Conservation (phyloP, 805 yeast species). For the Candida chauliodis region DNA sequence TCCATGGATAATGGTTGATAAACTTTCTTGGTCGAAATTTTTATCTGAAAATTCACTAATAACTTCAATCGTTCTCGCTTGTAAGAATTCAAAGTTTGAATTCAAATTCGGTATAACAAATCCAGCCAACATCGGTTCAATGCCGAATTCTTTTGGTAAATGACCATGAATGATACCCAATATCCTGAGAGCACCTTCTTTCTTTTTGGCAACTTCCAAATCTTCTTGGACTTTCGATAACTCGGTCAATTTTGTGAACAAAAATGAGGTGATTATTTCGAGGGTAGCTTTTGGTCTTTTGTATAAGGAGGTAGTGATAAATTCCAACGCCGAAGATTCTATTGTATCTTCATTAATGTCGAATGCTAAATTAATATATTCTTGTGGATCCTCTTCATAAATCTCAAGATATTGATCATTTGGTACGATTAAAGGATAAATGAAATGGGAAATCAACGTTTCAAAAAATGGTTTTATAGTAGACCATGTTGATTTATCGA, state of each 20-base stretch:
- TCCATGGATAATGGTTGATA: constrained; percentile 29
- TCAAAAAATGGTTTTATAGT: constrained; percentile 63
- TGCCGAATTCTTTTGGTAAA: constrained; percentile 58
- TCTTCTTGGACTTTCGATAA: constrained; percentile 31
- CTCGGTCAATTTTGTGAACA: constrained; percentile 36
- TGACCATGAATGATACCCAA: constrained; percentile 69
- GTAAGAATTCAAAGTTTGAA: constrained; percentile 61
- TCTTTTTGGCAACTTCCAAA: constrained; percentile 52
- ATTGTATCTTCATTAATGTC: constrained; percentile 62
- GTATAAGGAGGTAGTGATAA: constrained; percentile 67
- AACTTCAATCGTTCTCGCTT: constrained; percentile 71
- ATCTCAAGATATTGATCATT: constrained; percentile 62
- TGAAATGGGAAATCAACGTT: constrained; percentile 62
- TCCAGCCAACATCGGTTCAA: constrained; percentile 63
- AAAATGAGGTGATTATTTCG: constrained; percentile 58
- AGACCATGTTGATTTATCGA: constrained; percentile 56
- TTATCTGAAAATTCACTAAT: constrained; percentile 63
- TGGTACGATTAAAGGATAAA: constrained; percentile 75
- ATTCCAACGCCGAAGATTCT: constrained; percentile 73
- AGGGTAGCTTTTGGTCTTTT: constrained; percentile 62
- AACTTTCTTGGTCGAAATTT: constrained; percentile 37
- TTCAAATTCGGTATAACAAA: constrained; percentile 71
- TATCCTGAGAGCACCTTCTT: constrained; percentile 77
- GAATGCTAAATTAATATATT: constrained; percentile 72
- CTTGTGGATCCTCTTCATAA: constrained; percentile 85